Base-by-base conservation (phyloP, 352 stramenopile genomes). In the Halophytophthora batemanensis region DNA sequence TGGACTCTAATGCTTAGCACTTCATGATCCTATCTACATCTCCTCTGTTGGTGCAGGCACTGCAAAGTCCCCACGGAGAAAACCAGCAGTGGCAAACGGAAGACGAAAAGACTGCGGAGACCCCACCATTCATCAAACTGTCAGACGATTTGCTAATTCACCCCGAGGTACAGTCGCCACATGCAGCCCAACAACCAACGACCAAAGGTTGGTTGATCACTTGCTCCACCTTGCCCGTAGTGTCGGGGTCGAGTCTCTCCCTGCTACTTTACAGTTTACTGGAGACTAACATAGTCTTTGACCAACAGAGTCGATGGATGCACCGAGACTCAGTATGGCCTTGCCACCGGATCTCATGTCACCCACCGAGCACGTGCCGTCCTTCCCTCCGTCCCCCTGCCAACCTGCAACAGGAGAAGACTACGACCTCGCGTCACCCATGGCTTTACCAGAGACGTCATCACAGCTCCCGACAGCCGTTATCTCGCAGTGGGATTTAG, bases 31-130 rank as follows among this genome's bases (percentile, higher is more conserved):
- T 41, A 17, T 43, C 10, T 36, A n/a, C n/a, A 1, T 45, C 25
- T 31, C 25, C 4, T 31, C 8, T 18, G n/a, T 10, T 57, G n/a
- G 43, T 42, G 11, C 43, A 90, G 80, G 81, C 81, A 6, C 45
- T 91, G 17, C 78, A 89, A 50, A 92, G 81, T 45, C 81, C 81
- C 4, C 81, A 89, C 21, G 81, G 76, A 0, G 69, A 64, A 36
- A 71, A 61, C 15, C 69, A 81, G 40, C 69, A 82, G 33, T 86
- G 78, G 75, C 58, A 64, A 56, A 49, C 41, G 15, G 59, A 70
- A 18, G 65, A 72, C 3, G 56, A 58, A 17, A 50, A 72, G 10
- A 45, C 51, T 18, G 22, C 41, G 31, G 21, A 38, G 15, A 36
- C 31, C 22, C 29, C 33, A 19, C 14, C 15, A n/a, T 33, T 33